These are phyloP conservation scores for Talaromyces sp. DNA, from an alignment of 2,329 filamentous ascomycete genomes.

Conservation along the genomic window DNA sequence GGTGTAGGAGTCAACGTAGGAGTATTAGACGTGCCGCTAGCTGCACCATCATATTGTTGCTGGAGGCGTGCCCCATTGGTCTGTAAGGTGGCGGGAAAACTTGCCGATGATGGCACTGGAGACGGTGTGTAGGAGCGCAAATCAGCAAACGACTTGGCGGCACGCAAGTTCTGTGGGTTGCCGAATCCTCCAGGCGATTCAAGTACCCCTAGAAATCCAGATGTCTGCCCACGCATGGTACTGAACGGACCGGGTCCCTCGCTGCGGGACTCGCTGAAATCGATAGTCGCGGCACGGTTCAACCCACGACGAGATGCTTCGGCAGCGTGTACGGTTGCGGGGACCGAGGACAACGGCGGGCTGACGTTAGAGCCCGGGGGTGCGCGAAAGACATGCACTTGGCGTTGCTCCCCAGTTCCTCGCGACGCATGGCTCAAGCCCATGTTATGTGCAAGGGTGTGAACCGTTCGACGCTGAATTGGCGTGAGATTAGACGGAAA, in stretches of 20 bases:
- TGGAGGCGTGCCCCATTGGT: conserved; percentile 62
- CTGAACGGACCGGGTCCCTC: conserved; percentile 70
- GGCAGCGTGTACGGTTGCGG: conserved; percentile 59
- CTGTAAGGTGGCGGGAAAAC: conserved; percentile 69
- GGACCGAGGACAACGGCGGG: conserved; percentile 59
- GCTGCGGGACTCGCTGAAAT: conserved; percentile 80
- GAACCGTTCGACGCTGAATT: conserved; percentile 81
- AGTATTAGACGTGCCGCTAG: conserved; percentile 59
- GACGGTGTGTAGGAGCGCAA: conserved; percentile 92
- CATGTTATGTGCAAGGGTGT: conserved; percentile 94
- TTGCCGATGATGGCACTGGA: conserved; percentile 82
- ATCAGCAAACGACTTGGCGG: conserved; percentile 95
- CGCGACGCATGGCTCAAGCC: conserved; percentile 86
- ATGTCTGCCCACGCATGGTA: conserved; percentile 70
- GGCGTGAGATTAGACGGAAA: conserved; percentile 80
- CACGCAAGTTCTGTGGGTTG: conserved; percentile 75
- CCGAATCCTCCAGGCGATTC: conserved; percentile 68
- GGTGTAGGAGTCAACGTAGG: conserved; percentile 63
- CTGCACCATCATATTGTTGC: conserved; percentile 53
- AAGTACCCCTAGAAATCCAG: conserved; percentile 78
- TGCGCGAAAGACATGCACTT: conserved; percentile 78
- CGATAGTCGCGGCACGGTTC: conserved; percentile 93
- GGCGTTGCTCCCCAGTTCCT: conserved; percentile 79
- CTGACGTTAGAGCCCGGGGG: conserved; percentile 54
- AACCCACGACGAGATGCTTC: conserved; percentile 80